A percentile compares a stretch with the other conserved stretches of the same genome.
phyloP scores from a whole-genome alignment of 257 asterid genomes.

The Ligustrum vulgare region DNA sequence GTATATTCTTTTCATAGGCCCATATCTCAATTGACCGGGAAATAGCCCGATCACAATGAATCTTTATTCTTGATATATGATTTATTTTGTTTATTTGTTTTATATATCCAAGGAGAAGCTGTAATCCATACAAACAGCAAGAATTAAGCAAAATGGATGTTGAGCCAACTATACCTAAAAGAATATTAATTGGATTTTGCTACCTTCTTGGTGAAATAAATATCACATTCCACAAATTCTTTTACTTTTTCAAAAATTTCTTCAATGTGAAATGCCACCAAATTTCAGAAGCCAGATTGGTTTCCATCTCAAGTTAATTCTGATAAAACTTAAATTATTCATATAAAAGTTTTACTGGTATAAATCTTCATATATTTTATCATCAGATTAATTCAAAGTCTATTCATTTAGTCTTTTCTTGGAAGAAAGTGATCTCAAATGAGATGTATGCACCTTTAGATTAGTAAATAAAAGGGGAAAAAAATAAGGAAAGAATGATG shows the following conservation, averaged over 20 bases:
- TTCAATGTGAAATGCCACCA: no score
- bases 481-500: not conserved
- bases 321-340: not conserved
- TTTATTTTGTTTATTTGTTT: no score
- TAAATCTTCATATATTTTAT: not conserved
- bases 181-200: constrained; percentile 5
- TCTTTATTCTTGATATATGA: no score
- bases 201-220: not conserved
- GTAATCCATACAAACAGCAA: no score
- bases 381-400: not conserved
- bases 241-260: no score
- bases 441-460: not conserved
- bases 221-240: not conserved
- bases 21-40: no score
- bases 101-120: no score
- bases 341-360: not conserved
- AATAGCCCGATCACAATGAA: no score
- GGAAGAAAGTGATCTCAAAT: not conserved
- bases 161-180: no score
- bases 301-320: not conserved
- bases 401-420: not conserved
- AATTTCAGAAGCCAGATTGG: not conserved
- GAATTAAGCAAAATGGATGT: no score
- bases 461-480: not conserved
- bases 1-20: no score